phyloP scores from a whole-genome alignment of 331 rosid genomes.

The Acacia concinna region DNA sequence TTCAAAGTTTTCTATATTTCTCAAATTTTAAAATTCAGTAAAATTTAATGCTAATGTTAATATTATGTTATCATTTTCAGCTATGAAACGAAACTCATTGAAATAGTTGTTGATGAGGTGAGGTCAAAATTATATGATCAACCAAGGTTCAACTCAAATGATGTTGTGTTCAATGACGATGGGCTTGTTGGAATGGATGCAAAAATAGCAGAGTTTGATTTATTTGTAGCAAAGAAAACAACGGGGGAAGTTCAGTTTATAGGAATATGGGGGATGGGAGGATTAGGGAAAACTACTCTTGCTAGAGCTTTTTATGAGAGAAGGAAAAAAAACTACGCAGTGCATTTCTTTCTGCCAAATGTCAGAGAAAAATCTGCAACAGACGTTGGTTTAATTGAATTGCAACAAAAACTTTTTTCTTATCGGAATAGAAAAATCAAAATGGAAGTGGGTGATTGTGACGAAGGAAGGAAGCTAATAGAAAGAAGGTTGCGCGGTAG shows the following conservation, averaged over 20 bases:
- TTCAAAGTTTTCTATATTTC: too few species aligned
- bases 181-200: constrained; percentile 27
- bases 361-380: not conserved
- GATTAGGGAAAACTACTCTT: not conserved
- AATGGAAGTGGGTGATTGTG: not conserved
- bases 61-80: not conserved
- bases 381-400: not conserved
- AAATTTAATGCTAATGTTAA: not conserved
- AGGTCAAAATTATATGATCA: not conserved
- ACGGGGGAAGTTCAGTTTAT: not conserved
- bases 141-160: not conserved
- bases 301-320: not conserved
- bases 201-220: not conserved
- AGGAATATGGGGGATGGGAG: not conserved
- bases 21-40: too few species aligned
- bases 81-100: constrained; percentile 33
- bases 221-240: not conserved
- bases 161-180: not conserved
- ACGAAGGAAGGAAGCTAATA: not conserved
- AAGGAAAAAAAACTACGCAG: not conserved
- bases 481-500: not conserved
- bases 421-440: too few species aligned
- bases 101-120: not conserved
- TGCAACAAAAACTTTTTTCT: not conserved
- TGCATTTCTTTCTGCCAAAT: not conserved